Percentiles rank a stretch among this genome's conserved stretches.
Evolutionary conservation across 2,329 filamentous ascomycete species (phyloP).

Genomic region (Hypoxylon sp.): DNA sequence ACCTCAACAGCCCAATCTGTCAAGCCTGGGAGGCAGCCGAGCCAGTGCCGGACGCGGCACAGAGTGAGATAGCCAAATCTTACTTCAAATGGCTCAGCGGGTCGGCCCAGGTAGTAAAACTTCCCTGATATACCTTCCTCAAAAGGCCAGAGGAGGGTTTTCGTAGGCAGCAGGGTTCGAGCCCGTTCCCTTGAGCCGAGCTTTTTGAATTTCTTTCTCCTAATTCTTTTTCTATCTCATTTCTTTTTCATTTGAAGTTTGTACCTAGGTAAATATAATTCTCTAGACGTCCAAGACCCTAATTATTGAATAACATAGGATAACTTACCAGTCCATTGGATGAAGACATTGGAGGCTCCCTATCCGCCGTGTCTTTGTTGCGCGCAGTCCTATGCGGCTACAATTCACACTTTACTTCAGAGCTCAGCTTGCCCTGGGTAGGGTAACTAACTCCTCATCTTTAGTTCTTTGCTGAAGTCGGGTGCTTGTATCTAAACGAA

Average conservation of each 20-base stretch:
- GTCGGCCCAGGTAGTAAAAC: not conserved
- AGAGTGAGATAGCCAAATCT: not conserved
- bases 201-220: not conserved
- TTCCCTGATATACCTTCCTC: not conserved
- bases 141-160: not conserved
- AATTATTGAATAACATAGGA: no score
- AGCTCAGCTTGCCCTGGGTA: no score
- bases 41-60: not conserved
- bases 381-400: no score
- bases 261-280: no score
- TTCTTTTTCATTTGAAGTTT: not conserved
- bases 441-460: no score
- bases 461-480: no score
- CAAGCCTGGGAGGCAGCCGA: not conserved
- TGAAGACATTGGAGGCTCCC: no score
- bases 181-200: not conserved
- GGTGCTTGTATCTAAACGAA: no score
- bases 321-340: no score
- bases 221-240: not conserved
- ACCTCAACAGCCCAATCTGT: not conserved
- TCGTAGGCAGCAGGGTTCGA: not conserved
- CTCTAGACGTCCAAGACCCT: no score
- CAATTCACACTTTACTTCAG: no score
- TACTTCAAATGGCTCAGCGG: not conserved
- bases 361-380: no score